These are phyloP conservation scores for Exobasidium cylindrosporum DNA, from an alignment of 1,284 basidiomycete genomes.

Conservation along the genomic window DNA sequence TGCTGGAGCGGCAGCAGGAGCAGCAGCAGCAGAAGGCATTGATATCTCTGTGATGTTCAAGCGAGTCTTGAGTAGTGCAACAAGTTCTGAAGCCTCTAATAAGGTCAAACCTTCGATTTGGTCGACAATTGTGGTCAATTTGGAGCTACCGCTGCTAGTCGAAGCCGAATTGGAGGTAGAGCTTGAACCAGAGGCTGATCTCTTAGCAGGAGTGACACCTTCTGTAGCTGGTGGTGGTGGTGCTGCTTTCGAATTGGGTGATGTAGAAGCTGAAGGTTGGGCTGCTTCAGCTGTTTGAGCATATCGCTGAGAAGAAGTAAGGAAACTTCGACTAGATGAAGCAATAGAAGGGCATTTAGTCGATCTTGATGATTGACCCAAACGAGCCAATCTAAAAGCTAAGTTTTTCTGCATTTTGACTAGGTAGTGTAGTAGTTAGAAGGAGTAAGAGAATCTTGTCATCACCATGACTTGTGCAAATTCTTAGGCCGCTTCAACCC, in stretches of 20 bases:
- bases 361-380: not conserved
- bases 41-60: conserved; percentile 98
- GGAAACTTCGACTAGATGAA: not conserved
- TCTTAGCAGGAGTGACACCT: conserved; percentile 2
- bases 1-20: conserved; percentile 57
- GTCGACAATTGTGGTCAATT: conserved; percentile 81
- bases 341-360: not conserved
- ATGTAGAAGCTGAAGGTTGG: not conserved
- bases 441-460: not conserved
- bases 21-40: conserved; percentile 75
- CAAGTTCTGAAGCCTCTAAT: conserved; percentile 94
- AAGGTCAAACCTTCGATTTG: conserved; percentile 86
- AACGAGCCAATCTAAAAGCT: not conserved
- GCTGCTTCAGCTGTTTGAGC: not conserved
- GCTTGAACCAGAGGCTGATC: too few species aligned
- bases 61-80: conserved; percentile 81
- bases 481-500: not conserved
- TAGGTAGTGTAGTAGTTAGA: not conserved
- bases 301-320: not conserved
- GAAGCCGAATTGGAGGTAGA: conserved; percentile 9
- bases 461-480: not conserved
- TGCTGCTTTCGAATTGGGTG: conserved; percentile 6
- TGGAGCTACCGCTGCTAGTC: conserved; percentile 57
- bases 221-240: conserved; percentile 14
- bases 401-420: not conserved